Base-by-base conservation (phyloP, 768 basidiomycete species). In the Atractiella rhizophila region DNA sequence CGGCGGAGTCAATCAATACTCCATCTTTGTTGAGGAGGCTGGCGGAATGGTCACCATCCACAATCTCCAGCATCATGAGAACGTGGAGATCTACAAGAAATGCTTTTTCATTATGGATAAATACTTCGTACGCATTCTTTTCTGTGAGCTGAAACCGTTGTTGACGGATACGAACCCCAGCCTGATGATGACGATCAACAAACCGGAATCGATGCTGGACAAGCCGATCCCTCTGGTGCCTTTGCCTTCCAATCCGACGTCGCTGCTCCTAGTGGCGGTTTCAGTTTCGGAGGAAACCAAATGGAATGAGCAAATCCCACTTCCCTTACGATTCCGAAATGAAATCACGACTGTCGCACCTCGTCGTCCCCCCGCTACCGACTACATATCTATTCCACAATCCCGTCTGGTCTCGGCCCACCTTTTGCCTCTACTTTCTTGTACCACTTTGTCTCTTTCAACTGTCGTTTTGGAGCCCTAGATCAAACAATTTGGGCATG, bases 1-100 rank as follows among this genome's bases (percentile, higher is more conserved):
- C 12, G 82, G 79, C 16, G 79, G 70, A 10, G 67, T 71, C 20
- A 98, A 98, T 61, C 74, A 81, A 54, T 98, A 94, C 59, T 88
- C 91, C 12, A 62, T 76, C 45, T 96, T 65, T 52, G 82, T 96
- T 32, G 91, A 98, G 61, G 91, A 98, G 62, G 86, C 86, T 9
- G 86, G 91, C 44, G 91, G 91, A 39, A 96, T 98, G 91, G 71
- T 83, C 51, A 79, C 83, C 16, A 94, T 98, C 59, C 88, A 98
- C 67, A 86, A 94, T 61, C 71, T 96, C 40, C 91, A 98, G 63
- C 85, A 88, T 61, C 91, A 96, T 61, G 88, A 98, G 64, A 98
- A 98, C 63, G 62, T 94, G 62, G 88, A 96, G 53, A 96, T 98
- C 54, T 98, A 98, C 65, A 94, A 94, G 71, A 96, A 98, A 65